Percentiles rank a stretch among this genome's conserved stretches.
phyloP scores from a whole-genome alignment of 768 basidiomycete species.

The Mycena capillaripes region DNA sequence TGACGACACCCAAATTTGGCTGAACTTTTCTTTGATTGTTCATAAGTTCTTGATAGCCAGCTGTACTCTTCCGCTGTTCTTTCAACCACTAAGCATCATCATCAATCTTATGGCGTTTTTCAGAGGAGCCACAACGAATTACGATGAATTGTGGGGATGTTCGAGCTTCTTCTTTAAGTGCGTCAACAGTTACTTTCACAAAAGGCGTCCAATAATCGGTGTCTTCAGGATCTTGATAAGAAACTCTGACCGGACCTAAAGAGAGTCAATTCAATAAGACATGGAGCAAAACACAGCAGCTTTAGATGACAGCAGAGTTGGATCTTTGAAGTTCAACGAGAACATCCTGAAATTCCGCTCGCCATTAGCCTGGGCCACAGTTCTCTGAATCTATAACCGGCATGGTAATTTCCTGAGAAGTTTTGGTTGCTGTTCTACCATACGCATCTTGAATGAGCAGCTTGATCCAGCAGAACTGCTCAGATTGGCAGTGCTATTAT shows the following conservation, averaged over 20 bases:
- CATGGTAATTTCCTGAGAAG: neutral
- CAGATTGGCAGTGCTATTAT: neutral
- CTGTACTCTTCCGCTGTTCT: neutral
- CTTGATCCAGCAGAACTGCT: neutral
- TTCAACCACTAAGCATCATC: neutral
- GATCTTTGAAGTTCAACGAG: neutral
- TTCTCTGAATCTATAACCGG: neutral
- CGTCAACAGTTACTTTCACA: slow-evolving; percentile 16
- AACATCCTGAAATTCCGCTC: neutral
- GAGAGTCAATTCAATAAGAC: neutral
- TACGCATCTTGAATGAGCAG: neutral
- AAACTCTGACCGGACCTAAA: neutral
- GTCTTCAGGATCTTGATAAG: neutral
- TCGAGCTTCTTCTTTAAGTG: neutral
- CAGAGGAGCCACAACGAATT: neutral
- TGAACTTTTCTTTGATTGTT: neutral
- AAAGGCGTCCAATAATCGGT: neutral
- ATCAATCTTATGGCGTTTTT: neutral
- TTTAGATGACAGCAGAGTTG: neutral
- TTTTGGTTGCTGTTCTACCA: neutral
- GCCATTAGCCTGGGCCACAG: neutral
- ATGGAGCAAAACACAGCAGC: neutral
- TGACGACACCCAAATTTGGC: neutral
- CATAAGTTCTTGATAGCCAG: neutral
- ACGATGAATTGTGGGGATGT: neutral